Evolutionary conservation across 331 rosid genomes (phyloP).

Genomic region (Saraca asoca): DNA sequence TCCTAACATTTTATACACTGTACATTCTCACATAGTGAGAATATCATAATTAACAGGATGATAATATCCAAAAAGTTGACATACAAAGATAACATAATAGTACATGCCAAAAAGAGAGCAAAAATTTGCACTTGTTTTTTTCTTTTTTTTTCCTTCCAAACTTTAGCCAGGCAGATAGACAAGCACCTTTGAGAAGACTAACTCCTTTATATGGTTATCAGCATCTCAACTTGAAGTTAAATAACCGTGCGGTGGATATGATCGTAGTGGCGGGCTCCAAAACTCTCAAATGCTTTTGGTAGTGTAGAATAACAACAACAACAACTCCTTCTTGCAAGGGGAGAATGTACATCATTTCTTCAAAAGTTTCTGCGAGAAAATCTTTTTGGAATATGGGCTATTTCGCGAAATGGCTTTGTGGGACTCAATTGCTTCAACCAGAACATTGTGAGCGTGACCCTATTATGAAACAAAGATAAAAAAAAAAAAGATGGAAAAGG

Average conservation of each 20-base stretch:
- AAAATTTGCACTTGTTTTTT: constrained; percentile 25
- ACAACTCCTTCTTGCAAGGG: constrained; percentile 25
- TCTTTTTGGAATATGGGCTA: constrained; percentile 64
- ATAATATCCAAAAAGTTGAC: constrained; percentile 36
- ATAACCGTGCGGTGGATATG: constrained; percentile 34
- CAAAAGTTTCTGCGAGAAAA: constrained; percentile 59
- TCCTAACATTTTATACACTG: constrained; percentile 29
- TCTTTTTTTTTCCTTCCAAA: neutral
- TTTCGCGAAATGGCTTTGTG: constrained; percentile 50
- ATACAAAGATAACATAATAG: constrained; percentile 36
- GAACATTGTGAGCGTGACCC: constrained; percentile 46
- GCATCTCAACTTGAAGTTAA: constrained; percentile 43
- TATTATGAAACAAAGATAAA: constrained; percentile 30
- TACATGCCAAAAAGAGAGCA: constrained; percentile 35
- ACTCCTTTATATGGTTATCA: constrained; percentile 39
- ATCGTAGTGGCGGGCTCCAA: constrained; percentile 26
- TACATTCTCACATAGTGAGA: constrained; percentile 40
- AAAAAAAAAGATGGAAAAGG: neutral
- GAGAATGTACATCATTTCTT: constrained; percentile 56
- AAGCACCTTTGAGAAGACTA: constrained; percentile 28
- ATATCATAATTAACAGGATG: constrained; percentile 36
- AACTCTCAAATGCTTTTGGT: neutral
- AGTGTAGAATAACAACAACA: constrained; percentile 39
- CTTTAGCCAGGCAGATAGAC: constrained; percentile 32
- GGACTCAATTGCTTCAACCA: constrained; percentile 54